A percentile compares a stretch with the other conserved stretches of the same genome.
Conservation (phyloP, 345 rosid species). For the Eutrema heterophyllum region DNA sequence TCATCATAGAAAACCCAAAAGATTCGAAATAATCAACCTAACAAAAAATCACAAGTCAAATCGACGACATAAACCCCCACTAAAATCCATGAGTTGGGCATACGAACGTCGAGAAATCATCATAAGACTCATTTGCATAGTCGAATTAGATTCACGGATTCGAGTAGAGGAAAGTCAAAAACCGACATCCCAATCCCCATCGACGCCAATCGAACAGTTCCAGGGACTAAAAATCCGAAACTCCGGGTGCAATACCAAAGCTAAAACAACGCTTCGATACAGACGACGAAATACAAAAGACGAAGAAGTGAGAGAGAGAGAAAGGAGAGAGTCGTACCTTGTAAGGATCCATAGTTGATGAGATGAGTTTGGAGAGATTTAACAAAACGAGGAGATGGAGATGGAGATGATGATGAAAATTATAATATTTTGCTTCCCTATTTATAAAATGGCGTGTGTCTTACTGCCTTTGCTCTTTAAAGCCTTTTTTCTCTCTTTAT, state of each 20-base stretch:
- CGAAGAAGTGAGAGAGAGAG: not conserved
- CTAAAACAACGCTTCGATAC: not conserved
- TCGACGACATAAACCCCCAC: not conserved
- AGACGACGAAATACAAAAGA: slow-evolving; percentile 33
- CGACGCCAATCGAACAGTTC: slow-evolving; percentile 7
- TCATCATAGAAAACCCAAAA: not conserved
- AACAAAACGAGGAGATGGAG: slow-evolving; percentile 18
- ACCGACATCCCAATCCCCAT: not conserved
- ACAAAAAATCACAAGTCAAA: not conserved
- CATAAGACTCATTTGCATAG: not conserved
- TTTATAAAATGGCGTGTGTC: slow-evolving; percentile 31
- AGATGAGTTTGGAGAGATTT: slow-evolving; percentile 1
- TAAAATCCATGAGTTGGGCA: not conserved
- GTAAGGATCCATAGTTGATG: slow-evolving; percentile 51
- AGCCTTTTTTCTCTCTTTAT: not conserved
- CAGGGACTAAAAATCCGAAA: not conserved
- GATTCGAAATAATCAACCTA: not conserved
- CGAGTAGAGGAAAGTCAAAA: not conserved
- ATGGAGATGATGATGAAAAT: slow-evolving; percentile 4
- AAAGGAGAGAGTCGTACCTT: slow-evolving; percentile 27
- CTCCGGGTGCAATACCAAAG: slow-evolving; percentile 7
- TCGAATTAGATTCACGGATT: not conserved
- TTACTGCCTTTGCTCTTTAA: slow-evolving; percentile 7
- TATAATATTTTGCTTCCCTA: slow-evolving; percentile 15
- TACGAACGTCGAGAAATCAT: not conserved